Evolutionary conservation across 2,329 filamentous ascomycete genomes (phyloP).

Genomic region (Diplocarpon mali): DNA sequence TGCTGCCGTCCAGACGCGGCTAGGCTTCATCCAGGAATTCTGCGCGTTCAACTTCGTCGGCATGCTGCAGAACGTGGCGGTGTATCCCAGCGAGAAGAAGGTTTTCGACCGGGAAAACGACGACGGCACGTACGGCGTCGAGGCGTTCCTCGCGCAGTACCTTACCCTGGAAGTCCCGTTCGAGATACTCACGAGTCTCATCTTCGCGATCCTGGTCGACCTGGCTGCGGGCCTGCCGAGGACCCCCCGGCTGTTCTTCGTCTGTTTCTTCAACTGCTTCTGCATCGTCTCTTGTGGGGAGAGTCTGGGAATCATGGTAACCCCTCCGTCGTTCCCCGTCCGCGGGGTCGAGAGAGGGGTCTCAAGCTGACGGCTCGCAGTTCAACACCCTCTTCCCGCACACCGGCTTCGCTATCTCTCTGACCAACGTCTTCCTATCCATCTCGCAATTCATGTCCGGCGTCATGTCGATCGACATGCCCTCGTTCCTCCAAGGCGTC

Average conservation of each 20-base stretch:
- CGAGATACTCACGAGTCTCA: slow-evolving; percentile 51
- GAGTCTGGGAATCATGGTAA: slow-evolving; percentile 58
- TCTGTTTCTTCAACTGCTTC: slow-evolving; percentile 57
- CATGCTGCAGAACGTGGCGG: slow-evolving; percentile 69
- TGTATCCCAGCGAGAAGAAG: slow-evolving; percentile 61
- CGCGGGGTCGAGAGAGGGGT: background rate
- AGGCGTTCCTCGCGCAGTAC: slow-evolving; percentile 62
- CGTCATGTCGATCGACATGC: slow-evolving; percentile 60
- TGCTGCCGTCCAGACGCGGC: slow-evolving; percentile 57
- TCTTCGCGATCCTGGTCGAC: slow-evolving; percentile 54
- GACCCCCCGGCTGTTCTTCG: slow-evolving; percentile 54
- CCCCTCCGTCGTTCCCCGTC: background rate
- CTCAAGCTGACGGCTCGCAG: slow-evolving; percentile 11
- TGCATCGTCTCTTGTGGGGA: slow-evolving; percentile 66
- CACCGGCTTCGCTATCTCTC: slow-evolving; percentile 65
- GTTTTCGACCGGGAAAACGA: slow-evolving; percentile 70
- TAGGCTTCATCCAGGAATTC: slow-evolving; percentile 64
- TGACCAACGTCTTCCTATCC: slow-evolving; percentile 58
- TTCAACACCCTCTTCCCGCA: slow-evolving; percentile 69
- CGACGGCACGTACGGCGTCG: slow-evolving; percentile 59
- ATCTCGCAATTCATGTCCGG: slow-evolving; percentile 63
- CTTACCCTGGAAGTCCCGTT: slow-evolving; percentile 61
- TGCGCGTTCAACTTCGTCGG: slow-evolving; percentile 63
- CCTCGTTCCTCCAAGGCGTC: slow-evolving; percentile 50
- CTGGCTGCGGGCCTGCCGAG: slow-evolving; percentile 55